A percentile compares a stretch with the other conserved stretches of the same genome.
These are phyloP conservation scores for Peziza echinospora DNA, from an alignment of 495 filamentous ascomycete species.

Conservation along the genomic window DNA sequence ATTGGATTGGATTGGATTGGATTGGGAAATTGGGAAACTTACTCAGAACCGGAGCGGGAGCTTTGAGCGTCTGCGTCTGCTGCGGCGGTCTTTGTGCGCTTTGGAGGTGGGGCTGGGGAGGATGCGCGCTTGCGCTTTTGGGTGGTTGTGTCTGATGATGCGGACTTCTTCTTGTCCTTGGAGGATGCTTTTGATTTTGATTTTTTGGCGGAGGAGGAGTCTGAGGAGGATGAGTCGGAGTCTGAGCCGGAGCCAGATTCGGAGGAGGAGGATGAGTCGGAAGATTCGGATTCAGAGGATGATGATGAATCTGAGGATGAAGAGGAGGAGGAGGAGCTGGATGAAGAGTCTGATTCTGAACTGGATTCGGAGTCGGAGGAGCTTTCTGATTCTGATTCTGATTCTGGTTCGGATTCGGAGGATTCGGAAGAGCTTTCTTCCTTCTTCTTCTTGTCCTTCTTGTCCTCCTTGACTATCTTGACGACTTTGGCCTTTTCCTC, in stretches of 20 bases:
- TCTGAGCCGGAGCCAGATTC: constrained; percentile 8
- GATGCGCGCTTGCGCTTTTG: constrained; percentile 23
- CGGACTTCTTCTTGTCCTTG: constrained; percentile 6
- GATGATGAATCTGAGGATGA: constrained; percentile 15
- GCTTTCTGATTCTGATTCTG: not conserved
- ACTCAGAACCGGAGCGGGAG: constrained; percentile 14
- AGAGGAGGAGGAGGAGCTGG: constrained; percentile 23
- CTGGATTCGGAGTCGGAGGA: not conserved
- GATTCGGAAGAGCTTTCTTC: constrained; percentile 23
- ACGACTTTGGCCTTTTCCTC: not conserved
- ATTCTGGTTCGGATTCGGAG: constrained; percentile 5
- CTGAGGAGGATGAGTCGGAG: constrained; percentile 8
- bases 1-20: too few species aligned
- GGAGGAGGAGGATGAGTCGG: constrained; percentile 9
- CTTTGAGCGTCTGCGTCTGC: constrained; percentile 27
- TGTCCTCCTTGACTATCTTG: constrained; percentile 13
- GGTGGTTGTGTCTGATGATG: constrained; percentile 19
- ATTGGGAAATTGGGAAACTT: not conserved
- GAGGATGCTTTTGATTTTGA: constrained; percentile 15
- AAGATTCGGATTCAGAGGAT: not conserved
- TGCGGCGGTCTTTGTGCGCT: not conserved
- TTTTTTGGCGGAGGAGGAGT: constrained; percentile 8
- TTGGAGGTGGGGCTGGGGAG: not conserved
- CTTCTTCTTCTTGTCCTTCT: constrained; percentile 18
- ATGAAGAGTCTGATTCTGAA: constrained; percentile 23